phyloP scores from a whole-genome alignment of 805 yeast species.

The Ogataea allantospora region DNA sequence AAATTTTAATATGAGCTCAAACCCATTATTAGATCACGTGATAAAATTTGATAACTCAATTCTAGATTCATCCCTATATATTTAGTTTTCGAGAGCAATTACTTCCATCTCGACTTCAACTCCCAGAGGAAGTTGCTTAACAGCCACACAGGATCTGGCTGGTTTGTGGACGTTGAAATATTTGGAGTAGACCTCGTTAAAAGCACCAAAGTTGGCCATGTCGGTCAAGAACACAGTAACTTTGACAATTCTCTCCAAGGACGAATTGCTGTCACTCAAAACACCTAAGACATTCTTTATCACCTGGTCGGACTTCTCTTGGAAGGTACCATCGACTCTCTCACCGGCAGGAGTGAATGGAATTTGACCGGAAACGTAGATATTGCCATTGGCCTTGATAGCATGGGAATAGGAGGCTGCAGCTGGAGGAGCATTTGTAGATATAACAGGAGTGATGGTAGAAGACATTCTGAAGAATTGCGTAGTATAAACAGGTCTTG shows the following conservation, averaged over 20 bases:
- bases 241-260: slow-evolving; percentile 81
- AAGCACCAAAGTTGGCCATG: slow-evolving; percentile 78
- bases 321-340: slow-evolving; percentile 72
- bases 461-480: slow-evolving; percentile 33
- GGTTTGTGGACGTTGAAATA: slow-evolving; percentile 81
- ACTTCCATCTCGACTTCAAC: slow-evolving; percentile 78
- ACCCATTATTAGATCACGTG: slow-evolving; percentile 9
- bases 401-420: slow-evolving; percentile 98
- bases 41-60: too few relatives aligned
- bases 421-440: slow-evolving; percentile 88
- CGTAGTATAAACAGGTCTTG: slow-evolving; percentile 14
- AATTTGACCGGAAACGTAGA: slow-evolving; percentile 93
- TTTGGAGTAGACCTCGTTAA: slow-evolving; percentile 81
- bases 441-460: slow-evolving; percentile 46
- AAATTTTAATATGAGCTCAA: slow-evolving; percentile 8
- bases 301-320: slow-evolving; percentile 75
- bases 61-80: not conserved
- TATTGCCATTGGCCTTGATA: slow-evolving; percentile 81
- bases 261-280: slow-evolving; percentile 81
- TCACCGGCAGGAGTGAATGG: slow-evolving; percentile 84
- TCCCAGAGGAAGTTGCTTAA: slow-evolving; percentile 84
- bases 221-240: slow-evolving; percentile 89
- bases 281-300: slow-evolving; percentile 67
- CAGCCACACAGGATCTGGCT: slow-evolving; percentile 98
- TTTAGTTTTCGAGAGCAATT: slow-evolving; percentile 68